Evolutionary conservation across 768 basidiomycete species (phyloP), one percentile per base, ranked within the genome.

Genomic region (Podaxis sp.): DNA sequence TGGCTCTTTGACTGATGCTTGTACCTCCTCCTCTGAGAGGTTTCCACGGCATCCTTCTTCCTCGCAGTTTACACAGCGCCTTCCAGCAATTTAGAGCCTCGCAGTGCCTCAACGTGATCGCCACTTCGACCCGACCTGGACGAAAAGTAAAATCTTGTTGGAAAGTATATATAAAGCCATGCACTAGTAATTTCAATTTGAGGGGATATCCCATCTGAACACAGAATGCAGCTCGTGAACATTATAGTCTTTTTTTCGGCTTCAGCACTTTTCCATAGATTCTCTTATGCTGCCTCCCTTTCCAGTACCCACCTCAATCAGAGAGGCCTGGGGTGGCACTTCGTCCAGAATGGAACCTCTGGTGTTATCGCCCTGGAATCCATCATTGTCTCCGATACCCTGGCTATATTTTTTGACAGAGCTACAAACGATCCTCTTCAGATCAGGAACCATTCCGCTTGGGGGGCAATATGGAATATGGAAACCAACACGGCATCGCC

Each of bases 381-480:
- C 11, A 71, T 73, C 54, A 64, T 73, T 24, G 71, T 73, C 28
- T 71, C 72, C 22, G 71, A 71, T 17, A 71, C 68, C 8, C 67
- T 73, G 4, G 72, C 72, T 7, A 67, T 73, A 22, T 70, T 73
- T 60, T 71, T 72, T 49, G 72, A 73, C 40, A 58, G 70, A 52
- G 72, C 72, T 8, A 71, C 64, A 12, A 71, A 81, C 61, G 80
- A 82, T 48, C 76, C 79, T 12, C 68, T 81, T 1, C 72, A 67
- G n/a, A 71, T 81, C 63, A 72, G 79, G 55, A 76, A 75, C 2
- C 79, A 80, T 63, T 69, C 77, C 17, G 81, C 81, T 8, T 82
- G 81, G 81, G 78, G 76, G 33, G 79, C 77, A 6, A 69, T 82
- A n/a, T 76, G 79, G 68, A 73, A 81, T 59, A 65, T 82, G 13